Evolutionary conservation across 768 basidiomycete genomes (phyloP).

Genomic region (Suillus alpinus): DNA sequence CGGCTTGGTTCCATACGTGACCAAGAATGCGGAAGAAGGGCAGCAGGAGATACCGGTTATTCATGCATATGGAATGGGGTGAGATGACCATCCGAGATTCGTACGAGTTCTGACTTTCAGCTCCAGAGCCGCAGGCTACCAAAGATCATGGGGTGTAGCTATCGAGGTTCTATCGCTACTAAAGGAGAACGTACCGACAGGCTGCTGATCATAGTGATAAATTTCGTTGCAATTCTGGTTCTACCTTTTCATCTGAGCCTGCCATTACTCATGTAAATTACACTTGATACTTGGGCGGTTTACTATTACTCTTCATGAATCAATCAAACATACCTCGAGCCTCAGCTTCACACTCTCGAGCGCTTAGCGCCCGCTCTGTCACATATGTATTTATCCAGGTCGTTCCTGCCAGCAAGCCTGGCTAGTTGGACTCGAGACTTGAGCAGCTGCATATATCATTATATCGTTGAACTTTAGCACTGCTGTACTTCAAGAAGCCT

Average conservation of each 20-base stretch:
- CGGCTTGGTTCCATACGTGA: slow-evolving; percentile 1
- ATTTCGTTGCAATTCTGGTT: neutral
- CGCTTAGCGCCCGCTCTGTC: too few species aligned
- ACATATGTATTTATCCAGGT: too few species aligned
- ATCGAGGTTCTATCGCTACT: slow-evolving; percentile 32
- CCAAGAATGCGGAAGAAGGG: slow-evolving; percentile 18
- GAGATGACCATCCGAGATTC: slow-evolving; percentile 8
- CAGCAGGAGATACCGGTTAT: slow-evolving; percentile 35
- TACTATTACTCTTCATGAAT: neutral
- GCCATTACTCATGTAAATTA: neutral
- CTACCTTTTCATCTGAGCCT: neutral
- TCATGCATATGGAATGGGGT: slow-evolving; percentile 66
- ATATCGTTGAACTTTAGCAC: too few species aligned
- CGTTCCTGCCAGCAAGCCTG: too few species aligned
- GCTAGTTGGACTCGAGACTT: too few species aligned
- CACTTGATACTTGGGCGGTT: neutral
- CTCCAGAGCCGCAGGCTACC: slow-evolving; percentile 35
- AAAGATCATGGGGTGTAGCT: slow-evolving; percentile 42
- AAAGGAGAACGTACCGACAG: slow-evolving; percentile 7
- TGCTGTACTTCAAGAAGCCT: too few species aligned
- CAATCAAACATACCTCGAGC: too few species aligned
- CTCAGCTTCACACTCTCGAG: neutral
- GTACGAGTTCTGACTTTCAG: slow-evolving; percentile 16
- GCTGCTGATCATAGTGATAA: neutral
- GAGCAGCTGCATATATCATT: too few species aligned